Conservation (phyloP, 2,329 filamentous ascomycete species). For the Colletotrichum chrysophilum region DNA sequence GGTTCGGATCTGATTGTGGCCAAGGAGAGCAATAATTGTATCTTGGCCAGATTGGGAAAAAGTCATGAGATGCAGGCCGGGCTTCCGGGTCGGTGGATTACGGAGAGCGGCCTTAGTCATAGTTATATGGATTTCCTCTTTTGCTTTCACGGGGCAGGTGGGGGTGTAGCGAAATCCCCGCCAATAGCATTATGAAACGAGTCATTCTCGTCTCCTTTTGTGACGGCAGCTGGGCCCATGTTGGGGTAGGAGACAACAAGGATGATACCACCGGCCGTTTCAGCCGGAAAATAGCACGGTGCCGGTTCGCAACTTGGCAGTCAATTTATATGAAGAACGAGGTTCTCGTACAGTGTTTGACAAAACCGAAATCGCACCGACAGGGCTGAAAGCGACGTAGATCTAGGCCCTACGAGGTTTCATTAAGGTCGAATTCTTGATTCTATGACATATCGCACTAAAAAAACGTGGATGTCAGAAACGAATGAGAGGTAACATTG, state of each 20-base stretch:
- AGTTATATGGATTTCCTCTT: background rate
- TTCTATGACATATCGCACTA: background rate
- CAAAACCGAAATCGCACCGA: background rate
- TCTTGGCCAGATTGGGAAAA: background rate
- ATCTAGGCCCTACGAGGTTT: background rate
- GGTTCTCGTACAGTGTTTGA: background rate
- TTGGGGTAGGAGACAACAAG: background rate
- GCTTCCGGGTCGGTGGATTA: background rate
- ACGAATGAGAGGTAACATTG: background rate
- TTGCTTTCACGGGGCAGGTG: background rate
- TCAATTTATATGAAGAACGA: background rate
- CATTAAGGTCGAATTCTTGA: background rate
- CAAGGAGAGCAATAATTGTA: background rate
- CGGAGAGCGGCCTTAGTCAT: background rate
- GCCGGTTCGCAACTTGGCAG: background rate
- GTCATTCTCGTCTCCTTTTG: background rate
- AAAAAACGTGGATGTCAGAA: background rate
- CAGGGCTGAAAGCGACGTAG: background rate
- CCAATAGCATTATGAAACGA: background rate
- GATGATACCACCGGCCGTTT: background rate
- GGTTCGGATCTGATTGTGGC: background rate
- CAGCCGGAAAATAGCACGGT: background rate
- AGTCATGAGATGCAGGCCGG: background rate
- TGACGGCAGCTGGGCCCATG: background rate
- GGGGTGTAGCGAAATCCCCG: background rate